Conservation (phyloP, 192 early-diverging fungal species). For the Phlyctochytrium bullatum region DNA sequence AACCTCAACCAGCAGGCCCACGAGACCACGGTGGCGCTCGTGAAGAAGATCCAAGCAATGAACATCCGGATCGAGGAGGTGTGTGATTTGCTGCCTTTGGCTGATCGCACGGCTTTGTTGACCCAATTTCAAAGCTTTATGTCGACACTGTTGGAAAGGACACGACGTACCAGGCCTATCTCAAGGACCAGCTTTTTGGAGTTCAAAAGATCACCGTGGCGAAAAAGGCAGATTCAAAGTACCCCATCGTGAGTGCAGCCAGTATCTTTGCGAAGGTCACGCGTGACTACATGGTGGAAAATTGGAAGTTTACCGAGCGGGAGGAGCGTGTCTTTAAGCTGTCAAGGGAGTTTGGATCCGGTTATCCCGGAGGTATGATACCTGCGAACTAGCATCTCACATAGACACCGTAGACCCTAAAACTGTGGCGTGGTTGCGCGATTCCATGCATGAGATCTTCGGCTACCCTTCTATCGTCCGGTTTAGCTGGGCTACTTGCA, state of each 20-base stretch:
- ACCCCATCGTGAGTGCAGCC: slow-evolving; percentile 92
- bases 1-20: slow-evolving; percentile 94
- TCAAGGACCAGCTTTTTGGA: slow-evolving; percentile 69
- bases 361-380: slow-evolving; percentile 76
- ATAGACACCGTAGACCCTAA: slow-evolving; percentile 69
- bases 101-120: background rate
- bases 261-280: slow-evolving; percentile 95
- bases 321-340: slow-evolving; percentile 25
- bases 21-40: slow-evolving; percentile 86
- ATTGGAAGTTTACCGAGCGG: slow-evolving; percentile 69
- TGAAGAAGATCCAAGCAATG: slow-evolving; percentile 58
- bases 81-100: background rate
- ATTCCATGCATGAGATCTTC: slow-evolving; percentile 80
- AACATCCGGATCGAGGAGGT: slow-evolving; percentile 74
- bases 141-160: slow-evolving; percentile 97
- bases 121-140: slow-evolving; percentile 56
- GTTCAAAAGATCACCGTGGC: slow-evolving; percentile 77
- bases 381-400: background rate
- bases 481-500: slow-evolving; percentile 93
- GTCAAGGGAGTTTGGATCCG: slow-evolving; percentile 74
- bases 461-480: slow-evolving; percentile 88
- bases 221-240: slow-evolving; percentile 92
- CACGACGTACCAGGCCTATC: slow-evolving; percentile 76
- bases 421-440: slow-evolving; percentile 80
- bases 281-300: slow-evolving; percentile 62